Evolutionary conservation across 2,329 filamentous ascomycete species (phyloP).

Genomic region (Fusarium torreyae): DNA sequence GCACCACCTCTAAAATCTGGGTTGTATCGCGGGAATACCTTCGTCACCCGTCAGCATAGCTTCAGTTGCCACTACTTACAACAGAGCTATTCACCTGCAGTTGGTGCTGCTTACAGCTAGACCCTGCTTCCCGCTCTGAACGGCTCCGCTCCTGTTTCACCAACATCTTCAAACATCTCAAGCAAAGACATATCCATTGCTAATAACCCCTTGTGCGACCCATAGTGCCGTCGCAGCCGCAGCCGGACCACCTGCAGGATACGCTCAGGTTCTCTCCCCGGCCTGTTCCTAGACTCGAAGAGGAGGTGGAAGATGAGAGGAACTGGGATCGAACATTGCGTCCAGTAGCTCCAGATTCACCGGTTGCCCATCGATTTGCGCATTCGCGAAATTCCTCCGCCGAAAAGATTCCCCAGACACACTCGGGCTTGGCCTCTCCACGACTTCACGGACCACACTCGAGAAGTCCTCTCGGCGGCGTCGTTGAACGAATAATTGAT

Average conservation of each 20-base stretch:
- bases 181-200: conserved; percentile 35
- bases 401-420: conserved; percentile 64
- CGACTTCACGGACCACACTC: conserved; percentile 60
- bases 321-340: conserved; percentile 68
- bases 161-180: conserved; percentile 36
- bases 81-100: conserved; percentile 7
- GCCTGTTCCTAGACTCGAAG: conserved; percentile 66
- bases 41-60: conserved; percentile 30
- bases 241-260: conserved; percentile 69
- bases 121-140: conserved; percentile 22
- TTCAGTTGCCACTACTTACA: conserved; percentile 8
- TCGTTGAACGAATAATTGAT: conserved; percentile 69
- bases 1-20: conserved; percentile 39
- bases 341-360: conserved; percentile 61
- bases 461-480: conserved; percentile 59
- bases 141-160: conserved; percentile 41
- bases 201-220: conserved; percentile 49
- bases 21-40: conserved; percentile 47
- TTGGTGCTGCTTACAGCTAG: conserved; percentile 21
- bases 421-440: conserved; percentile 53
- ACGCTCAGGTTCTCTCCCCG: conserved; percentile 67
- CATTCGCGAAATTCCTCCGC: conserved; percentile 73
- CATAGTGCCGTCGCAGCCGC: conserved; percentile 72
- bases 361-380: conserved; percentile 57
- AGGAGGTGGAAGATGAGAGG: conserved; percentile 67